Evolutionary conservation across 2,329 filamentous ascomycete species (phyloP), one percentile per base, ranked within the genome.

Genomic region (Beauveria medogensis): DNA sequence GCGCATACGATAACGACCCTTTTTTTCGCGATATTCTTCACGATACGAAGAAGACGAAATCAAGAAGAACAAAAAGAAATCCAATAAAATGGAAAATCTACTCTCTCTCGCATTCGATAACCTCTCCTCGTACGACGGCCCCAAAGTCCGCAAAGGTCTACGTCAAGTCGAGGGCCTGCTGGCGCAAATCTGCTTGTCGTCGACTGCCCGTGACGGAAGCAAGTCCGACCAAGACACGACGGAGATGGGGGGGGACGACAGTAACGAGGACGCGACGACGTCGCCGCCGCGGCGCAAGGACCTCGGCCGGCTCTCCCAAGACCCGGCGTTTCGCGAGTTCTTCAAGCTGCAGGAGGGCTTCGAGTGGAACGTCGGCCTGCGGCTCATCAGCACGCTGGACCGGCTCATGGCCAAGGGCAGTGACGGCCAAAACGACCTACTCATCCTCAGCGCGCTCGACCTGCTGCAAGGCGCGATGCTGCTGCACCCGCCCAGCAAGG

Each of bases 331-430:
- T 72, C 82, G 91, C 66, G 92, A 97, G 74, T 97, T 97, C 78
- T 97, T 96, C 79, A 91, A 96, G 73, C 74, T 97, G 66, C 94
- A 99, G 74, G 92, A 97, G 71, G 91, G 92, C 3, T 99, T 99
- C 71, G 91, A 97, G 77, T 97, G 92, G 90, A 99, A 99, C 77
- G 91, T 97, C 60, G 88, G 91, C 16, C 86, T 91, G 75, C 87
- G 92, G 63, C 81, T 97, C 63, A 87, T 96, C 64, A 86, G 87
- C 58, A 95, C 91, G 61, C 84, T 97, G 48, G 92, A 97, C 73
- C 83, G 91, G 62, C 82, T 97, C 54, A 82, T 97, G 69, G 91
- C 91, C 50, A 91, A 91, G 77, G 86, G 87, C 57, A 87, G 85
- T 72, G 87, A 92, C 68, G 90, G 89, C 46, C 87, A 91, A 66